phyloP scores from a whole-genome alignment of 2,329 filamentous ascomycete genomes.

The Arthroderma sp. region DNA sequence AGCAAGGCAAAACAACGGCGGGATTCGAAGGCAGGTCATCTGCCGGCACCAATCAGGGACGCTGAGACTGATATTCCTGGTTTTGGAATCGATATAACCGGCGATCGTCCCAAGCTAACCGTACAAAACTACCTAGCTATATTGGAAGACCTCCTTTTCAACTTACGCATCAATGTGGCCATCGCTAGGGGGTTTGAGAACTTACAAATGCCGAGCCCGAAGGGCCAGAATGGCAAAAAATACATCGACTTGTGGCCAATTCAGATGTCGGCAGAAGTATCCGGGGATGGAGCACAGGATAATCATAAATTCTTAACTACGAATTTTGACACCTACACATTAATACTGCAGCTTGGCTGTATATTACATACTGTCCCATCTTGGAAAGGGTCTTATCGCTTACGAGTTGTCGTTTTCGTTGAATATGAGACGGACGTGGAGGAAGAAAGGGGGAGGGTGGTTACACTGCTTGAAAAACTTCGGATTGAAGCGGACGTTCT shows the following conservation, averaged over 20 bases:
- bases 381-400: slow-evolving; percentile 59
- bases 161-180: slow-evolving; percentile 70
- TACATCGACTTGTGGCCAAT: slow-evolving; percentile 87
- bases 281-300: slow-evolving; percentile 46
- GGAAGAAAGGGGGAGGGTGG: slow-evolving; percentile 61
- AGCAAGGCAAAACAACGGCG: slow-evolving; percentile 3
- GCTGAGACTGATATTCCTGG: neutral
- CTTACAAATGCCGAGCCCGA: slow-evolving; percentile 55
- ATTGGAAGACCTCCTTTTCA: slow-evolving; percentile 65
- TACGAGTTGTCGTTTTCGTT: slow-evolving; percentile 75
- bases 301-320: slow-evolving; percentile 59
- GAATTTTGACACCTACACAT: slow-evolving; percentile 80
- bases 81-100: neutral
- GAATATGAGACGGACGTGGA: slow-evolving; percentile 76
- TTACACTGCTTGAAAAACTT: slow-evolving; percentile 62
- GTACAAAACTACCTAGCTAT: slow-evolving; percentile 67
- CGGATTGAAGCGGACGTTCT: slow-evolving; percentile 66
- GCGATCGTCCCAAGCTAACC: slow-evolving; percentile 20
- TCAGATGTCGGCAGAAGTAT: slow-evolving; percentile 79
- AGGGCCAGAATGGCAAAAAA: slow-evolving; percentile 50
- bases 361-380: slow-evolving; percentile 69
- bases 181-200: slow-evolving; percentile 69
- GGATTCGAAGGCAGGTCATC: slow-evolving; percentile 12
- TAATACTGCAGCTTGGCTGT: slow-evolving; percentile 77
- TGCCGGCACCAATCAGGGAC: neutral